A percentile compares a stretch with the other conserved stretches of the same genome.
Evolutionary conservation across 2,329 filamentous ascomycete species (phyloP).

Genomic region (Verticillium albo-atrum): DNA sequence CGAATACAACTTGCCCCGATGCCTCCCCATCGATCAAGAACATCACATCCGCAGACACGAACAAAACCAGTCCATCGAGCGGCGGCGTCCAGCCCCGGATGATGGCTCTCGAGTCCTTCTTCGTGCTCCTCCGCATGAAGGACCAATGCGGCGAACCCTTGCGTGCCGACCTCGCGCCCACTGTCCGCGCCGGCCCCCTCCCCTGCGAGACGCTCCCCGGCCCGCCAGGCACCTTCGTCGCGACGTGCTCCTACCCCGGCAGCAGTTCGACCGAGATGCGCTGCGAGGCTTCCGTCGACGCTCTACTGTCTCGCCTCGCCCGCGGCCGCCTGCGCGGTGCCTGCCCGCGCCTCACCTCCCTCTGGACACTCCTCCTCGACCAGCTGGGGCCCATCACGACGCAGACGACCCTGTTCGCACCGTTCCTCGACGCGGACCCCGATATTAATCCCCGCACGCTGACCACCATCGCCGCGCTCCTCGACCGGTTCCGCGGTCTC

Average conservation of each 20-base stretch:
- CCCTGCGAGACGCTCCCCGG: slow-evolving; percentile 15
- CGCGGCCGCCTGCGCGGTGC: slow-evolving; percentile 28
- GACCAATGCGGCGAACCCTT: slow-evolving; percentile 30
- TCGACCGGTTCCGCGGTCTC: slow-evolving; percentile 4
- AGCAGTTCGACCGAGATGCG: slow-evolving; percentile 19
- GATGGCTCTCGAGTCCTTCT: slow-evolving; percentile 15
- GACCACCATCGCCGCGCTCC: not conserved
- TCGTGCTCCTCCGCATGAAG: slow-evolving; percentile 23
- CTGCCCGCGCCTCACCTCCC: slow-evolving; percentile 28
- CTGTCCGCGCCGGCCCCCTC: slow-evolving; percentile 25
- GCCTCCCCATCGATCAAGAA: not conserved
- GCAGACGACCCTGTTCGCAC: slow-evolving; percentile 4
- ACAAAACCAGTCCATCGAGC: not conserved
- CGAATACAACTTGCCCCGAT: slow-evolving; percentile 23
- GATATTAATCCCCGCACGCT: not conserved
- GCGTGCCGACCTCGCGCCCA: slow-evolving; percentile 18
- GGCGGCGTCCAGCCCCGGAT: not conserved
- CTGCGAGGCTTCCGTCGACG: slow-evolving; percentile 26
- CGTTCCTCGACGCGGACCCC: slow-evolving; percentile 3
- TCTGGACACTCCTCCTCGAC: slow-evolving; percentile 22
- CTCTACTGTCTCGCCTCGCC: slow-evolving; percentile 26
- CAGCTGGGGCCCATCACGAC: slow-evolving; percentile 15
- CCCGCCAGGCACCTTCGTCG: slow-evolving; percentile 13
- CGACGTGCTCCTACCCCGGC: slow-evolving; percentile 29
- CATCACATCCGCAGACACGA: not conserved